Conservation (phyloP, 2,329 filamentous ascomycete genomes). For the Fusarium coicis region DNA sequence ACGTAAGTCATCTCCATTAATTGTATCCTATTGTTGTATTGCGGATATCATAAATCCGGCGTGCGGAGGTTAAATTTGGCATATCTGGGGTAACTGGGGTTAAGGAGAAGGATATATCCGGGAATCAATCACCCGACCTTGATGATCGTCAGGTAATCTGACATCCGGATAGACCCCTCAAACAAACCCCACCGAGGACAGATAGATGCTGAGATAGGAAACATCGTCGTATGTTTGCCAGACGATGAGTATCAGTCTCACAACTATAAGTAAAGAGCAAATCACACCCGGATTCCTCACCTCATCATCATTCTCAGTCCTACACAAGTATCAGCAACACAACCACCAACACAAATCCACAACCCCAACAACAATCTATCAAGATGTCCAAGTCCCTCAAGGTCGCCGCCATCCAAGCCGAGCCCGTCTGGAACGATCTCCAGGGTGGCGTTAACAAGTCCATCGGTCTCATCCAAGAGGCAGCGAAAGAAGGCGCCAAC, state of each 20-base stretch:
- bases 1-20: not conserved
- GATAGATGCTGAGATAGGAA: not conserved
- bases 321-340: not conserved
- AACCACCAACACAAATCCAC: not conserved
- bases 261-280: not conserved
- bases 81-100: not conserved
- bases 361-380: not conserved
- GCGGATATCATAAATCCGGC: not conserved
- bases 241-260: rapidly evolving
- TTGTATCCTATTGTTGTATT: rapidly evolving
- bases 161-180: not conserved
- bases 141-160: not conserved
- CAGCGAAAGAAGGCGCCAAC: conserved; percentile 46
- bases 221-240: not conserved
- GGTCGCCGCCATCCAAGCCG: conserved; percentile 42
- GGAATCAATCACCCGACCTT: not conserved
- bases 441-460: conserved; percentile 51
- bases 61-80: not conserved
- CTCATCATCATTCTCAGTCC: not conserved
- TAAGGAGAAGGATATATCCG: not conserved
- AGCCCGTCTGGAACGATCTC: conserved; percentile 43
- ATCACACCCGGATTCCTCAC: too few species aligned
- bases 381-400: conserved; percentile 32
- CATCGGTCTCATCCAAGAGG: conserved; percentile 48
- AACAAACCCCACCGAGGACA: not conserved